Evolutionary conservation across 2,329 filamentous ascomycete genomes (phyloP).

Genomic region (Geosmithia flava): DNA sequence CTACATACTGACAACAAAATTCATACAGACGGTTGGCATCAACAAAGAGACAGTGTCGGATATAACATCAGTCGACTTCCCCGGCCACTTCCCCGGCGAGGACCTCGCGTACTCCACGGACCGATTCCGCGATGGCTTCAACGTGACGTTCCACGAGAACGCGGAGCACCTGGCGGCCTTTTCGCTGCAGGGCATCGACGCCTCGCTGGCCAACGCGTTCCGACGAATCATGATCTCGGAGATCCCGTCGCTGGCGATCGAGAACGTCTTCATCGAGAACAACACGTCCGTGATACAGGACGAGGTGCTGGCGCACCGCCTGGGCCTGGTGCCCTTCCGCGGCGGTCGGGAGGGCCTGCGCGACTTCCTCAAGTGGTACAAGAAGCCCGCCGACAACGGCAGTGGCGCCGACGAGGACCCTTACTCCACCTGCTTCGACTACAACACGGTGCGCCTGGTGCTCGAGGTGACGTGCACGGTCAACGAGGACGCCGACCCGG

Average conservation of each 20-base stretch:
- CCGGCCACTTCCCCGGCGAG: slow-evolving; percentile 81
- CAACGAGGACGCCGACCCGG: slow-evolving; percentile 57
- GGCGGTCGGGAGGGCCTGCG: slow-evolving; percentile 64
- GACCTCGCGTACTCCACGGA: slow-evolving; percentile 69
- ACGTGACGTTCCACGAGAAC: slow-evolving; percentile 76
- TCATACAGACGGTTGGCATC: slow-evolving; percentile 65
- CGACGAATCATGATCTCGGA: slow-evolving; percentile 91
- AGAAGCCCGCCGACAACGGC: slow-evolving; percentile 53
- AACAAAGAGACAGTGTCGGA: slow-evolving; percentile 85
- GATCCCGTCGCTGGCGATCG: slow-evolving; percentile 87
- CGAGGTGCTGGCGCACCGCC: slow-evolving; percentile 81
- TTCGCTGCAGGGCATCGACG: slow-evolving; percentile 84
- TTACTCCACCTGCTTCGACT: slow-evolving; percentile 54
- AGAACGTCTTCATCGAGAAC: slow-evolving; percentile 85
- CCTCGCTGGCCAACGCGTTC: slow-evolving; percentile 91
- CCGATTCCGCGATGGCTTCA: slow-evolving; percentile 57
- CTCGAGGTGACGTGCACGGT: slow-evolving; percentile 71
- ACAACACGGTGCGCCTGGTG: slow-evolving; percentile 74
- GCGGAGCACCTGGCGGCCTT: slow-evolving; percentile 68
- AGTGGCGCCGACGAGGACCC: slow-evolving; percentile 44
- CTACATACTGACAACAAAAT: background rate
- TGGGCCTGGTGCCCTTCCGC: slow-evolving; percentile 83
- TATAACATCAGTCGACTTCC: slow-evolving; percentile 82
- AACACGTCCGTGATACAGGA: slow-evolving; percentile 98
- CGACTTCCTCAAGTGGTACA: slow-evolving; percentile 71